Percentiles rank a stretch among this genome's conserved stretches.
phyloP scores from a whole-genome alignment of 2,329 filamentous ascomycete species.

The Apiospora aurea region DNA sequence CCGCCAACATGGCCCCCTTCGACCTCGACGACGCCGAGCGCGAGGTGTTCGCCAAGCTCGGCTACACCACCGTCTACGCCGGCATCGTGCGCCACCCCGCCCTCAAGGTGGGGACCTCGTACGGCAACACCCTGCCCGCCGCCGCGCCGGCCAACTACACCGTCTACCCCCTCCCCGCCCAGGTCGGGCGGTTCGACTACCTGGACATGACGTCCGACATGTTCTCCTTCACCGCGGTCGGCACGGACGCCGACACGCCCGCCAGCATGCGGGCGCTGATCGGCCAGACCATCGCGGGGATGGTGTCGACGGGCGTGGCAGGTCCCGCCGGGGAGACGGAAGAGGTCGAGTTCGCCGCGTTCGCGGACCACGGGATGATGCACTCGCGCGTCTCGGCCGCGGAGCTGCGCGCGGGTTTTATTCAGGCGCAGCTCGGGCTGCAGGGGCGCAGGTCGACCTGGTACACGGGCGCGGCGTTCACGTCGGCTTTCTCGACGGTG shows the following conservation, averaged over 20 bases:
- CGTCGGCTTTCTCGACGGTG: conserved; percentile 26
- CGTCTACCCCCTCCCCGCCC: conserved; percentile 33
- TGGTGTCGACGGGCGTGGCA: conserved; percentile 36
- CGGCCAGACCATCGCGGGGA: conserved; percentile 36
- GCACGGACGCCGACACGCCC: conserved; percentile 32
- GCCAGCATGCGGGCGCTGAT: conserved; percentile 37
- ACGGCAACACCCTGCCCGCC: conserved; percentile 33
- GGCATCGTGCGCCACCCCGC: conserved; percentile 19
- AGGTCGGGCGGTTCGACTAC: conserved; percentile 40
- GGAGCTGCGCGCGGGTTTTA: not conserved
- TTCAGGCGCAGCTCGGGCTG: not conserved
- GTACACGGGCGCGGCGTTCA: conserved; percentile 16
- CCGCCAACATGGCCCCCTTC: conserved; percentile 7
- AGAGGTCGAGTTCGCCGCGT: not conserved
- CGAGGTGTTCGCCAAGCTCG: not conserved
- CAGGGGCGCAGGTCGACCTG: not conserved
- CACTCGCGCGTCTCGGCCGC: conserved; percentile 15
- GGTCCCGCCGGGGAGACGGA: no score
- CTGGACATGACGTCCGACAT: conserved; percentile 39
- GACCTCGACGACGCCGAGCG: not conserved
- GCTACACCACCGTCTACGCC: conserved; percentile 9
- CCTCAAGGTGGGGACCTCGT: conserved; percentile 26
- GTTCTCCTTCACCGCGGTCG: conserved; percentile 42
- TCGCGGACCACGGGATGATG: conserved; percentile 10
- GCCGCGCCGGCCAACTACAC: conserved; percentile 35